A percentile compares a stretch with the other conserved stretches of the same genome.
phyloP scores from a whole-genome alignment of 257 asterid species.

The Knoxia roxburghii region DNA sequence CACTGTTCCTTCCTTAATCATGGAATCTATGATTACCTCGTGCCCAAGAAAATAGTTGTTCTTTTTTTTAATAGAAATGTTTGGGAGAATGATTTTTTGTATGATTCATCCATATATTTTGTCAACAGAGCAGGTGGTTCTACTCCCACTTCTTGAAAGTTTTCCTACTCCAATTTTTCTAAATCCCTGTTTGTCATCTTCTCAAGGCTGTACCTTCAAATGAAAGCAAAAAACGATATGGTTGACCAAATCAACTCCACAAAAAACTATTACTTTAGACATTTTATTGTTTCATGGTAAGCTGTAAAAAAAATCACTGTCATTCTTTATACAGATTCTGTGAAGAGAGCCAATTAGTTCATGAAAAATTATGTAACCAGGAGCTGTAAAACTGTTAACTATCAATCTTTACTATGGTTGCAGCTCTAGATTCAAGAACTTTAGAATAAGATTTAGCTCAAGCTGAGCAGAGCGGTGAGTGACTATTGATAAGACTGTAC shows the following conservation, averaged over 20 bases:
- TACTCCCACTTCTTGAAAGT: constrained; percentile 18
- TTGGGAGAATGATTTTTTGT: neutral
- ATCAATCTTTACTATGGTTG: too few relatives aligned
- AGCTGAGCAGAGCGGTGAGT: neutral
- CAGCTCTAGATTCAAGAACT: too few relatives aligned
- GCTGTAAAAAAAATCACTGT: too few relatives aligned
- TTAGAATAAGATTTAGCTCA: neutral
- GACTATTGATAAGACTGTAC: neutral
- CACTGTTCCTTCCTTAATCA: too few relatives aligned
- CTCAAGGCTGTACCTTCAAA: constrained; percentile 13
- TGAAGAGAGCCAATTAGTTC: neutral
- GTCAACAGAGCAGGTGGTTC: constrained; percentile 57
- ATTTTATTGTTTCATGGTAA: too few relatives aligned
- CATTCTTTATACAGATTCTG: too few relatives aligned
- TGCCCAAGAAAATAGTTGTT: too few relatives aligned
- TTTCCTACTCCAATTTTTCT: constrained; percentile 17
- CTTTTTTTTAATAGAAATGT: neutral
- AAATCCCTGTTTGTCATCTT: constrained; percentile 23
- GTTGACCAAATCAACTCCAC: constrained; percentile 20
- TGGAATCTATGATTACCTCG: too few relatives aligned
- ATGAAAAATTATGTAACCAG: neutral
- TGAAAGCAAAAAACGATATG: neutral
- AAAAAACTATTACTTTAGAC: too few relatives aligned
- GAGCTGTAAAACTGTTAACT: too few relatives aligned
- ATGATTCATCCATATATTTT: constrained; percentile 17